Percentiles rank a stretch among this genome's conserved stretches.
Evolutionary conservation across 2,329 filamentous ascomycete genomes (phyloP).

Genomic region (Diplodia mutila): DNA sequence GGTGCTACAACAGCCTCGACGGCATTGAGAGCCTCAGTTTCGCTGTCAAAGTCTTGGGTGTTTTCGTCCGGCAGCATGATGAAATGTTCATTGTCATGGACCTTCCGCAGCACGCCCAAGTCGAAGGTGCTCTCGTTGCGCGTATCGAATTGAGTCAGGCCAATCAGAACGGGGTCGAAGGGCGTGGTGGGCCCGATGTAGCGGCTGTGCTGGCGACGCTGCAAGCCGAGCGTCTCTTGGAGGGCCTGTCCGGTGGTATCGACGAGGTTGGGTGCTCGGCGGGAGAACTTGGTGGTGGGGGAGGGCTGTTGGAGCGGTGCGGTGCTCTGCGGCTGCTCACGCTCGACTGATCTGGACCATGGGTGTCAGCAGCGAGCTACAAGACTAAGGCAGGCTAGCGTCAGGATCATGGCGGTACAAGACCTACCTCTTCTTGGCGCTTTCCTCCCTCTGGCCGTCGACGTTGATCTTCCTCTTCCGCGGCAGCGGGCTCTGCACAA

Average conservation of each 20-base stretch:
- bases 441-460: constrained; percentile 62
- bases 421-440: constrained; percentile 69
- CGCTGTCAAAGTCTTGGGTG: constrained; percentile 72
- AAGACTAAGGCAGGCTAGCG: neutral
- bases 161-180: constrained; percentile 82
- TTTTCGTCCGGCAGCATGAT: constrained; percentile 75
- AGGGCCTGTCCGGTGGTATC: constrained; percentile 42
- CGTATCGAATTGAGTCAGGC: constrained; percentile 77
- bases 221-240: constrained; percentile 66
- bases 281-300: constrained; percentile 28
- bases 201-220: constrained; percentile 77
- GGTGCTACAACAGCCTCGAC: constrained; percentile 77
- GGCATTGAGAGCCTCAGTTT: constrained; percentile 68
- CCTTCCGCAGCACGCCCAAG: constrained; percentile 67
- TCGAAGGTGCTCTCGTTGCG: constrained; percentile 79
- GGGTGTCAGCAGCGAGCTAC: constrained; percentile 19
- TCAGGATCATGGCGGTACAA: constrained; percentile 36
- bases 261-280: constrained; percentile 31
- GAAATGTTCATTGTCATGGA: constrained; percentile 78
- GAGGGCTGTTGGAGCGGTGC: constrained; percentile 33
- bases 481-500: constrained; percentile 74
- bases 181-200: constrained; percentile 84
- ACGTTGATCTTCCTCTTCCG: constrained; percentile 79
- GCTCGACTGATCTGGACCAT: constrained; percentile 41
- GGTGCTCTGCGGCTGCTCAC: constrained; percentile 33